These are phyloP conservation scores for Geotrichum carabidarum DNA, from an alignment of 1,139 yeast species.

Conservation along the genomic window DNA sequence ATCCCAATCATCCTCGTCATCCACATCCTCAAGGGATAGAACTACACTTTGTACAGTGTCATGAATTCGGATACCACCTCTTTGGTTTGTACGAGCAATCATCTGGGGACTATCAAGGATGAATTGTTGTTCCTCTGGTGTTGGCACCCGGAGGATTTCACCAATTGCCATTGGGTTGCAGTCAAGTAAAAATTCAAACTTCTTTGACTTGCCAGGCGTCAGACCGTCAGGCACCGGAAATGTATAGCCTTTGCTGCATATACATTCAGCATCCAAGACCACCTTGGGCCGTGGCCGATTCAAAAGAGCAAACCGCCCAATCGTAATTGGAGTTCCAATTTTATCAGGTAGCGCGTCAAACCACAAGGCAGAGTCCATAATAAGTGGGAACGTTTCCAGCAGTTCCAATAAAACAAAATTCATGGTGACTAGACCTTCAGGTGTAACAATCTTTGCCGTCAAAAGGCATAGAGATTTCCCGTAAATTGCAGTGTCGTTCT, in stretches of 20 bases:
- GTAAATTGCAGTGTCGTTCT: no score
- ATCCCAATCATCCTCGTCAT: no score
- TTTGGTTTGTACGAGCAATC: not conserved
- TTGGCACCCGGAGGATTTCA: not conserved
- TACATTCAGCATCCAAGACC: not conserved
- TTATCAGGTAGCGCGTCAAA: not conserved
- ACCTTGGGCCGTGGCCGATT: not conserved
- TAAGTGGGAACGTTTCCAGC: not conserved
- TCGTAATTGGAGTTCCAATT: not conserved
- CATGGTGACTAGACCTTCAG: no score
- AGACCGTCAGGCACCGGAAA: not conserved
- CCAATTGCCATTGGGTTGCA: not conserved
- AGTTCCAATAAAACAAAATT: not conserved
- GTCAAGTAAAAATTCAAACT: not conserved
- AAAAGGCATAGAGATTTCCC: no score
- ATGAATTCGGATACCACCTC: no score
- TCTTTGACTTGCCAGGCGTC: not conserved
- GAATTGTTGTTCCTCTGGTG: not conserved
- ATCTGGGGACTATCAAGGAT: not conserved
- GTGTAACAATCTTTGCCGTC: no score
- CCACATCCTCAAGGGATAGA: no score
- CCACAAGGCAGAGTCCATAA: not conserved
- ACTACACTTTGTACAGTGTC: no score
- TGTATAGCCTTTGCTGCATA: not conserved
- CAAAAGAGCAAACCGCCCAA: not conserved